A percentile compares a stretch with the other conserved stretches of the same genome.
These are phyloP conservation scores for Globisporangium acanthophoron DNA, from an alignment of 352 stramenopile species.

Conservation along the genomic window DNA sequence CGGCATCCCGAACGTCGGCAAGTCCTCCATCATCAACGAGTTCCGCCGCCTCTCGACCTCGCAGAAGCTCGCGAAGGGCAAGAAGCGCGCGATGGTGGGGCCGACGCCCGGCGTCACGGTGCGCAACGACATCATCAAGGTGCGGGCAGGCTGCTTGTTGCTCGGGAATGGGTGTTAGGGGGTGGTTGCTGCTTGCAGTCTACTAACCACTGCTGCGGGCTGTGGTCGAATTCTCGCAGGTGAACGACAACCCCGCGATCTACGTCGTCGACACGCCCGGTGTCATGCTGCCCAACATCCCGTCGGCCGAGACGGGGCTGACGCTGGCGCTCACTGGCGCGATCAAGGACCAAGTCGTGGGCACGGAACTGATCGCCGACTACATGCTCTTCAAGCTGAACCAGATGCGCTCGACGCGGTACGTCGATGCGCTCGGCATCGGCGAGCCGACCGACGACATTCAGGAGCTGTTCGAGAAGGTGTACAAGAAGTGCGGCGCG, in stretches of 20 bases:
- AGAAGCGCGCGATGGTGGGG: conserved; percentile 76
- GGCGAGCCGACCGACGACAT: conserved; percentile 70
- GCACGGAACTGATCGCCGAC: conserved; percentile 82
- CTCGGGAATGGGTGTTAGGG: not conserved
- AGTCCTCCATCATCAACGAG: conserved; percentile 88
- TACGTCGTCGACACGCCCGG: conserved; percentile 88
- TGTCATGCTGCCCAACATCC: conserved; percentile 85
- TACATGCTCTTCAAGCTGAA: conserved; percentile 89
- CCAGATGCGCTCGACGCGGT: conserved; percentile 66
- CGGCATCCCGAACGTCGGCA: conserved; percentile 89
- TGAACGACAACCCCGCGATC: conserved; percentile 81
- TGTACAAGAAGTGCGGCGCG: conserved; percentile 66
- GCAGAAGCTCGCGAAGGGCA: conserved; percentile 70
- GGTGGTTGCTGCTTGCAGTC: not conserved
- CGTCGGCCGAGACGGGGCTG: conserved; percentile 72
- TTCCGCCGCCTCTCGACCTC: conserved; percentile 71
- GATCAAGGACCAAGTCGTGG: conserved; percentile 86
- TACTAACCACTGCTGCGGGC: not conserved
- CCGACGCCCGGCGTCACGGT: conserved; percentile 83
- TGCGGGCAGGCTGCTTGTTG: conserved; percentile 8
- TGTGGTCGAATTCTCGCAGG: conserved; percentile 18
- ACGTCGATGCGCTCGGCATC: conserved; percentile 71
- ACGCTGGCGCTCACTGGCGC: conserved; percentile 80
- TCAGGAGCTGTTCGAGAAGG: conserved; percentile 46
- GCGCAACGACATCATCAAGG: conserved; percentile 87